A percentile compares a stretch with the other conserved stretches of the same genome.
Conservation (phyloP, 2,329 filamentous ascomycete genomes). For the Myriosclerotinia curreyana region DNA sequence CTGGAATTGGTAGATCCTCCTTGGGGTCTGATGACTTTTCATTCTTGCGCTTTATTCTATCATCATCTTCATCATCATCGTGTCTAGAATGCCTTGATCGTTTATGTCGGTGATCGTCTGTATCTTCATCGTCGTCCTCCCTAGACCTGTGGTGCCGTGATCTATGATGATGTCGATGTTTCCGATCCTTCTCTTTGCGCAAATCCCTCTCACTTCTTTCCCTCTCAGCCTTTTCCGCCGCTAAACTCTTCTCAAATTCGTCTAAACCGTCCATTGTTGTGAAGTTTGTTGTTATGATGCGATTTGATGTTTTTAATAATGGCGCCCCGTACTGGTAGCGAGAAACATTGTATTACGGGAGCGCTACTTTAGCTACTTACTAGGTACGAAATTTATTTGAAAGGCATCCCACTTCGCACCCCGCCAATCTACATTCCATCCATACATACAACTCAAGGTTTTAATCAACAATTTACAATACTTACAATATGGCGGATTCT, state of each 20-base stretch:
- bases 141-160: conserved; percentile 34
- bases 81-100: conserved; percentile 49
- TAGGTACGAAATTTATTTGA: conserved; percentile 25
- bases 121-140: conserved; percentile 32
- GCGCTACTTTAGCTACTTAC: conserved; percentile 21
- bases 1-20: conserved; percentile 50
- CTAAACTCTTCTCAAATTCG: conserved; percentile 77
- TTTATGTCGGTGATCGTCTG: conserved; percentile 59
- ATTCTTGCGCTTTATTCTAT: conserved; percentile 38
- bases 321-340: conserved; percentile 9
- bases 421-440: conserved; percentile 28
- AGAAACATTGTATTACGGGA: conserved; percentile 13
- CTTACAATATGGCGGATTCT: conserved; percentile 43
- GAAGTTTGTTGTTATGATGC: conserved; percentile 17
- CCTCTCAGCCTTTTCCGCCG: conserved; percentile 57
- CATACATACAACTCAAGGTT: conserved; percentile 6
- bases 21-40: conserved; percentile 49
- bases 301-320: conserved; percentile 16
- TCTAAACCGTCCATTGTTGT: conserved; percentile 52
- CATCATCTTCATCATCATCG: conserved; percentile 39
- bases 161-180: conserved; percentile 39
- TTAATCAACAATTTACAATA: neutral
- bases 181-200: conserved; percentile 44
- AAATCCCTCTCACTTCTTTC: conserved; percentile 48
- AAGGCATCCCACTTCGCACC: conserved; percentile 31